These are phyloP conservation scores for Fusarium albosuccineum DNA, from an alignment of 2,329 filamentous ascomycete species.

Conservation along the genomic window DNA sequence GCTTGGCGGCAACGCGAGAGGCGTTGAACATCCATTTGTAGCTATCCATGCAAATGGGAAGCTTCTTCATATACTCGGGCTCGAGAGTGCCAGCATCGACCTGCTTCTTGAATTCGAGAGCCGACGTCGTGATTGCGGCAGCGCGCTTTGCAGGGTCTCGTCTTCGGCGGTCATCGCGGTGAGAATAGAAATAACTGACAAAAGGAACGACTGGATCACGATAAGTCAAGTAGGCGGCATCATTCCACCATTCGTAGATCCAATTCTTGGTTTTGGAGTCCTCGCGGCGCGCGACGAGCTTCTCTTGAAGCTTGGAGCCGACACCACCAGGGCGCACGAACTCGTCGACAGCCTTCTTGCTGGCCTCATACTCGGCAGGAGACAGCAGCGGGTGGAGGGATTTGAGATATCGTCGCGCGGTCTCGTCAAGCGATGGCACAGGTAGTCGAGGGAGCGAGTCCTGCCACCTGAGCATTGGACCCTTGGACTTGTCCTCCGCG, in stretches of 20 bases:
- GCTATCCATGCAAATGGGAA: constrained; percentile 97
- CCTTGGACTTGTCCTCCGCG: constrained; percentile 82
- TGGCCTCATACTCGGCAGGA: constrained; percentile 75
- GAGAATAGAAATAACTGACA: constrained; percentile 99
- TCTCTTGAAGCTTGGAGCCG: constrained; percentile 87
- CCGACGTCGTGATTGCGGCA: constrained; percentile 87
- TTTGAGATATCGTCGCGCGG: constrained; percentile 83
- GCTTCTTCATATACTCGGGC: constrained; percentile 98
- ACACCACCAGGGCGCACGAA: constrained; percentile 90
- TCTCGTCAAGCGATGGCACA: constrained; percentile 86
- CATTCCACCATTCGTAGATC: constrained; percentile 99
- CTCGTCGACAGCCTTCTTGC: constrained; percentile 86
- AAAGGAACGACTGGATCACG: constrained; percentile 97
- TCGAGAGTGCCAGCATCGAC: constrained; percentile 87
- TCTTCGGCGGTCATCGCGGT: constrained; percentile 90
- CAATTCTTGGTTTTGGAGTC: constrained; percentile 90
- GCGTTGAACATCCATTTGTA: constrained; percentile 99
- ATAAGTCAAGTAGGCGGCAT: constrained; percentile 91
- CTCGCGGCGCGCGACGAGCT: constrained; percentile 82
- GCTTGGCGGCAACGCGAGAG: constrained; percentile 84
- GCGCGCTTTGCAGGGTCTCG: constrained; percentile 93
- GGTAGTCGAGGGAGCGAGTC: constrained; percentile 85
- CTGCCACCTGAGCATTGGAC: constrained; percentile 85
- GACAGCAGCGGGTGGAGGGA: constrained; percentile 81
- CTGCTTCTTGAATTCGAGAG: constrained; percentile 93